phyloP scores from a whole-genome alignment of 345 rosid species.

The Capsella bursapastoris region DNA sequence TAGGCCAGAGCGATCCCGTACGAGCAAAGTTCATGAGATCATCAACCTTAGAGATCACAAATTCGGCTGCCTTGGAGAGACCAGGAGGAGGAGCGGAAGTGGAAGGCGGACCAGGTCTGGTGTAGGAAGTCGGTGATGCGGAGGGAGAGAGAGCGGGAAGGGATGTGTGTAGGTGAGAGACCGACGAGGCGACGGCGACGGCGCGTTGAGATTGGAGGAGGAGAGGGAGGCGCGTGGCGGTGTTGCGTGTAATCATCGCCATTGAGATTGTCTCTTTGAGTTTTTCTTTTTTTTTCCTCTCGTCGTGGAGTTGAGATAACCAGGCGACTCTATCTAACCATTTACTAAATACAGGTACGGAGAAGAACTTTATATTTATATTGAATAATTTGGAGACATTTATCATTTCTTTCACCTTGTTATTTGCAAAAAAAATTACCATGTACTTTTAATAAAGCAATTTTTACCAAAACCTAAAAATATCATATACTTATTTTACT shows the following conservation, averaged over 20 bases:
- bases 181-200: constrained; percentile 46
- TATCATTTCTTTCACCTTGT: constrained; percentile 6
- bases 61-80: constrained; percentile 84
- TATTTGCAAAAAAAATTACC: background rate
- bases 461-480: no score
- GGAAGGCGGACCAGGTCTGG: constrained; percentile 65
- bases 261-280: constrained; percentile 40
- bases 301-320: constrained; percentile 38
- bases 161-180: constrained; percentile 60
- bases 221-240: constrained; percentile 71
- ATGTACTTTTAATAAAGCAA: no score
- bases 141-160: constrained; percentile 53
- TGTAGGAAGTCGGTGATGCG: constrained; percentile 63
- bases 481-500: no score
- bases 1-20: constrained; percentile 98
- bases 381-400: background rate
- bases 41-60: constrained; percentile 91
- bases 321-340: constrained; percentile 18
- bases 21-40: constrained; percentile 96
- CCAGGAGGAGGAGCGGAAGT: constrained; percentile 60
- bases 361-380: constrained; percentile 2
- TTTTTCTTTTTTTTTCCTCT: background rate
- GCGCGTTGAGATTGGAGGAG: constrained; percentile 59
- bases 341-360: constrained; percentile 23
- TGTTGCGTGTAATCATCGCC: constrained; percentile 69